These are phyloP conservation scores for Magnaporthales sp. DNA, from an alignment of 2,329 filamentous ascomycete genomes.

Conservation along the genomic window DNA sequence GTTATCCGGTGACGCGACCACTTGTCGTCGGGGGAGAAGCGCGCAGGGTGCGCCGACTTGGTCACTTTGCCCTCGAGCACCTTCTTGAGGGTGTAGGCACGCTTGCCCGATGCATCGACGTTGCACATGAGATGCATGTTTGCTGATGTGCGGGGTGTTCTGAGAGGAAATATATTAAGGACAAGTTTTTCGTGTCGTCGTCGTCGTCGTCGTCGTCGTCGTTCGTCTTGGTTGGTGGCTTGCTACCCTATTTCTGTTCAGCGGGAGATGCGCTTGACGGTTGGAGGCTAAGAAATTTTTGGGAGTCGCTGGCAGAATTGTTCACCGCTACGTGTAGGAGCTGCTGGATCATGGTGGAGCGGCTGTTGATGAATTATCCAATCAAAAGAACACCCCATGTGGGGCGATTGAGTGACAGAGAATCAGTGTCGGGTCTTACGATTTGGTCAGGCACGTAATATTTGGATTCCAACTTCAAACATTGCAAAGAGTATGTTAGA, in stretches of 20 bases:
- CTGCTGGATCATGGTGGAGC: not conserved
- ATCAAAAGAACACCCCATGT: not conserved
- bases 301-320: not conserved
- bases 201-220: not conserved
- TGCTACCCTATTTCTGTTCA: not conserved
- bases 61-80: constrained; percentile 75
- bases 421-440: not conserved
- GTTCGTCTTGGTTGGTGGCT: not conserved
- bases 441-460: too few relatives aligned
- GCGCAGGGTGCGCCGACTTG: constrained; percentile 90
- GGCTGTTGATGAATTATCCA: not conserved
- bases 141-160: not conserved
- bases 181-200: not conserved
- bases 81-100: constrained; percentile 93
- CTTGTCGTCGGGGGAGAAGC: constrained; percentile 98
- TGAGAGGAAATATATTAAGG: too few relatives aligned
- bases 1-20: constrained; percentile 95
- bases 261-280: not conserved
- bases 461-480: not conserved
- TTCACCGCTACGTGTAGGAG: not conserved
- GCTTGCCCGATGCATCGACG: constrained; percentile 72
- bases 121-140: constrained; percentile 71
- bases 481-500: not conserved
- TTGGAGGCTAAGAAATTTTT: not conserved
- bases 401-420: not conserved